Percentiles rank a stretch among this genome's conserved stretches.
Evolutionary conservation across 73 alveolate genomes (phyloP).

Genomic region (Blepharisma stoltei): DNA sequence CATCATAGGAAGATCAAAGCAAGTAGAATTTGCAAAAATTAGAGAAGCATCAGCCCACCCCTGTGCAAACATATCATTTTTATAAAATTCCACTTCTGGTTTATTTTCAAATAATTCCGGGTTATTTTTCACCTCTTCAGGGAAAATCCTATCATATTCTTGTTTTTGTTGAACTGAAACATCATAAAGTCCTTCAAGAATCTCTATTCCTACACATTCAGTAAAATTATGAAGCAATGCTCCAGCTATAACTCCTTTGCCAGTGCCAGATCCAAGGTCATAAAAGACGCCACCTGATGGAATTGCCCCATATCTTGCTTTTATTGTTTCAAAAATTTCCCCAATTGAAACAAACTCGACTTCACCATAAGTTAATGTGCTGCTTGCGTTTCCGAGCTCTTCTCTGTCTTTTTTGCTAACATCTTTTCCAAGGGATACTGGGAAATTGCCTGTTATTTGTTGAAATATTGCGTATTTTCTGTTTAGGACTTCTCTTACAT

Average conservation of each 20-base stretch:
- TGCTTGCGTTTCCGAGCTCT: background rate
- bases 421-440: conserved; percentile 7
- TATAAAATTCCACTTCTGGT: conserved; percentile 57
- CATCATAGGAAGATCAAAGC: conserved; percentile 82
- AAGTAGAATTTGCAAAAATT: conserved; percentile 86
- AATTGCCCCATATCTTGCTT: conserved; percentile 21
- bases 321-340: conserved; percentile 23
- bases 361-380: conserved; percentile 18
- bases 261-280: conserved; percentile 93
- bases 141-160: background rate
- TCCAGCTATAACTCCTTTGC: conserved; percentile 86
- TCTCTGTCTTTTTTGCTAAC: conserved; percentile 9
- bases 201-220: conserved; percentile 80
- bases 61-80: conserved; percentile 49
- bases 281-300: conserved; percentile 74
- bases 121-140: background rate
- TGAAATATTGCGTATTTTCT: background rate
- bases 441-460: background rate
- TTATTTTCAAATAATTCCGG: background rate
- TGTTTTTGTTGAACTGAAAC: conserved; percentile 3
- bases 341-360: conserved; percentile 32
- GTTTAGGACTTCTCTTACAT: background rate
- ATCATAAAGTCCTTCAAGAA: conserved; percentile 53
- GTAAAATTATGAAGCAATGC: conserved; percentile 68
- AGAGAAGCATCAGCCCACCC: conserved; percentile 81